Percentiles rank a stretch among this genome's conserved stretches.
Evolutionary conservation across 2,329 filamentous ascomycete species (phyloP).

Genomic region (Ciborinia camelliae): DNA sequence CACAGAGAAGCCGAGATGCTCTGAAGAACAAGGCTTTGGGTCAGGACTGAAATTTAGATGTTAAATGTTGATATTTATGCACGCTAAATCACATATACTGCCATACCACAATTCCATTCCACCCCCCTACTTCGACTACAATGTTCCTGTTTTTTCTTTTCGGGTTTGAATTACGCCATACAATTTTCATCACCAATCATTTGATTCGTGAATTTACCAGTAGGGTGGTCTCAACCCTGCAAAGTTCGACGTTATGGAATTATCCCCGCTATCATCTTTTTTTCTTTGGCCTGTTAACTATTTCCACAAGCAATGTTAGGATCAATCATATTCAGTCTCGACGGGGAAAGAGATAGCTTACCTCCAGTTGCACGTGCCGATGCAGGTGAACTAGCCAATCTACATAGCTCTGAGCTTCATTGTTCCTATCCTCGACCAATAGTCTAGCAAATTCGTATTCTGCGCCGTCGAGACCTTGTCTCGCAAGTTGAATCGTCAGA

Average conservation of each 20-base stretch:
- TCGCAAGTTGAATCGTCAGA: conserved; percentile 81
- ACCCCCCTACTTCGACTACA: neutral
- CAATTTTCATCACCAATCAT: neutral
- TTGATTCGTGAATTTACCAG: conserved; percentile 44
- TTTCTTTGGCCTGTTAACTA: conserved; percentile 68
- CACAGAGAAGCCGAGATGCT: neutral
- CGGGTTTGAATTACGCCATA: neutral
- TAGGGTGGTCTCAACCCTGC: conserved; percentile 57
- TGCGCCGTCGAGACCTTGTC: conserved; percentile 89
- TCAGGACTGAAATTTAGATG: neutral
- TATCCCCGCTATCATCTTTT: conserved; percentile 57
- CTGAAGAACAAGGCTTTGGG: neutral
- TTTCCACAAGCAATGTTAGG: conserved; percentile 16
- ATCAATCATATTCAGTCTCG: neutral
- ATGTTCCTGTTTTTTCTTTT: neutral
- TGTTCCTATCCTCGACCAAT: conserved; percentile 91
- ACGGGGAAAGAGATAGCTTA: conserved; percentile 41
- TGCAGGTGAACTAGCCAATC: conserved; percentile 98
- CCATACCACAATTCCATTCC: neutral
- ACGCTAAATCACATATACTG: conserved; percentile 11
- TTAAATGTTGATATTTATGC: conserved; percentile 9
- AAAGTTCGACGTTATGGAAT: conserved; percentile 51
- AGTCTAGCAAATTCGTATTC: conserved; percentile 95
- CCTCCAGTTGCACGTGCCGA: conserved; percentile 87
- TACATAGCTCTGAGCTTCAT: conserved; percentile 96